Base-by-base conservation (phyloP, 306 rosid genomes). In the Cucumis cinereus region DNA sequence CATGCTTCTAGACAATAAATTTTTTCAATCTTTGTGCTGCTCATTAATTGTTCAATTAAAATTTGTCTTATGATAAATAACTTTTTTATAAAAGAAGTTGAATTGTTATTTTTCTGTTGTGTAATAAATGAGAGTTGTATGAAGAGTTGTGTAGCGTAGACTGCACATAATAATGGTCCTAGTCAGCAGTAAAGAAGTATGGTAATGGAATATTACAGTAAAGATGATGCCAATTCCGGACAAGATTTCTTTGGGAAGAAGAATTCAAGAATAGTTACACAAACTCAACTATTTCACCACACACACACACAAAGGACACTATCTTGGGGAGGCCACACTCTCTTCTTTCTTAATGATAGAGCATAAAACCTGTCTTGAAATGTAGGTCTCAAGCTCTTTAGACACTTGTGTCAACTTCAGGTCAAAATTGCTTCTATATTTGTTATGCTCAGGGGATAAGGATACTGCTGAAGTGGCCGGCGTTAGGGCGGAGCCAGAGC, bases 371-470 rank as follows among this genome's bases (percentile, higher is more conserved):
- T 94, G 99, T 88, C 86, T 84, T 68, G 99, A 95, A 78, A 92
- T 92, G 80, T 92, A 95, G 70, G 91, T 95, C 80, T 95, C 99
- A 47, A 95, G 97, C 90, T 95, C 96, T 81, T 87, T 90, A 41
- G 99, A 92, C 78, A 94, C 90, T 63, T 87, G 91, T 15, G 96
- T 86, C 71, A 94, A 80, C 81, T 94, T 92, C 88, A 94, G 84
- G 87, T 94, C 97, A 81, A 94, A 94, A 78, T 90, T 91, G 83
- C 86, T 80, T 75, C 86, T 83, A 70, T 91, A 93, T 73, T 88
- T 93, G 66, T 90, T 93, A 58, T 90, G 84, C 73, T 90, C 85
- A 12, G 97, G 98, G 12, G 98, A 91, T 5, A 19, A 2, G 26
- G 59, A 54, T 54, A 90, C 58, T n/a, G 92, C 58, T 22, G 84